phyloP scores from a whole-genome alignment of 1,284 basidiomycete species.

The Moesziomyces antarcticus region DNA sequence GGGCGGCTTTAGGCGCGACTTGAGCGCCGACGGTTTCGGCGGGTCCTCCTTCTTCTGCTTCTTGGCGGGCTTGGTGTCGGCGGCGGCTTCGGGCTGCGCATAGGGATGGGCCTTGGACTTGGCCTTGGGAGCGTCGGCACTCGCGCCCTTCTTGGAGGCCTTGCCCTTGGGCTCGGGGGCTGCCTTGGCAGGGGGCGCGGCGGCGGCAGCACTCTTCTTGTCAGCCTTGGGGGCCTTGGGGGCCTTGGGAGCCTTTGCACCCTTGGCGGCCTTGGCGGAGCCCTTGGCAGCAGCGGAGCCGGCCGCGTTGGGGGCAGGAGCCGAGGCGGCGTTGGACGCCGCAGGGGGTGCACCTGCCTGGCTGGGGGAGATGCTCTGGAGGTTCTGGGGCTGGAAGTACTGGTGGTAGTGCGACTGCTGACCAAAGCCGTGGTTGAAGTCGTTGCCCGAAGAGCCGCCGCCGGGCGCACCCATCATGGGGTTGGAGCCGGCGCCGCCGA shows the following conservation, averaged over 20 bases:
- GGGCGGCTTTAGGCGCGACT: conserved; percentile 79
- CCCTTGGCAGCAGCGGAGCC: conserved; percentile 31
- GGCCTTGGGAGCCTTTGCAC: conserved; percentile 37
- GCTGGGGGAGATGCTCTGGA: conserved; percentile 48
- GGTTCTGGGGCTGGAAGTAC: conserved; percentile 50
- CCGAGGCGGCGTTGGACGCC: conserved; percentile 21
- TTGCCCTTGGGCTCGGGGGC: conserved; percentile 39
- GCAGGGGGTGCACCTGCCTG: conserved; percentile 46
- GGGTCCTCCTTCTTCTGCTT: conserved; percentile 55
- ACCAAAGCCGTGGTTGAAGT: conserved; percentile 50
- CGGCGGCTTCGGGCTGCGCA: conserved; percentile 33
- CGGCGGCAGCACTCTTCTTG: conserved; percentile 35
- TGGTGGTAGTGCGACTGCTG: conserved; percentile 51
- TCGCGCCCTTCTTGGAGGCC: conserved; percentile 45
- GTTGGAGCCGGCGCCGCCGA: conserved; percentile 45
- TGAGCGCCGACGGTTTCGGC: conserved; percentile 67
- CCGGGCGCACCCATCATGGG: conserved; percentile 54
- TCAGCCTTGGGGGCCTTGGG: conserved; percentile 25
- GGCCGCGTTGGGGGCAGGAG: conserved; percentile 18
- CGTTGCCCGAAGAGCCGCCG: conserved; percentile 29
- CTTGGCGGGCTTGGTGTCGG: conserved; percentile 42
- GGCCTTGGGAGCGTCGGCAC: conserved; percentile 42
- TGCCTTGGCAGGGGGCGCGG: conserved; percentile 27
- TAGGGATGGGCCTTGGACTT: conserved; percentile 47
- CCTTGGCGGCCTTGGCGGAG: conserved; percentile 31